Evolutionary conservation across 306 rosid species (phyloP).

Genomic region (Carpinus fangiana): DNA sequence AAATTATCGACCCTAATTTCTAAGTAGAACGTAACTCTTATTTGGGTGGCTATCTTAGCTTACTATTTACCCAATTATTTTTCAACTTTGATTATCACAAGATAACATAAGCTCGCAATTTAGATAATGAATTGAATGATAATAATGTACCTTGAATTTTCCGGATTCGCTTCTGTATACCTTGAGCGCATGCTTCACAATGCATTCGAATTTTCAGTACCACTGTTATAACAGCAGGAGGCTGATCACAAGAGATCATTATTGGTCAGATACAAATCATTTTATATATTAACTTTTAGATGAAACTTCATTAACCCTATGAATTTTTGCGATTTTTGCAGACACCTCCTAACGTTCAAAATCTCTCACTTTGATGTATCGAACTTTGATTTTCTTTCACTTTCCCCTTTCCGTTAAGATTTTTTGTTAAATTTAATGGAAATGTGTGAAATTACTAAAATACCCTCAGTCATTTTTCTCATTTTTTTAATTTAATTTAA

Average conservation of each 20-base stretch:
- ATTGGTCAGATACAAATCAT: neutral
- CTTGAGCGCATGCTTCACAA: conserved; percentile 94
- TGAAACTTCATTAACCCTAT: too few species aligned
- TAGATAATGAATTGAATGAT: neutral
- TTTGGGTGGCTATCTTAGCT: neutral
- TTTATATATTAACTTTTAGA: neutral
- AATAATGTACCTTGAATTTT: conserved; percentile 71
- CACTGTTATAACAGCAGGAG: conserved; percentile 64
- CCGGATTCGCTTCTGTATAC: conserved; percentile 63
- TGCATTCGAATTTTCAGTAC: conserved; percentile 75
- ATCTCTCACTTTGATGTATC: too few species aligned
- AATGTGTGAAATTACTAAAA: too few species aligned
- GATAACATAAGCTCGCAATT: neutral
- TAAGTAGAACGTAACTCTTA: neutral
- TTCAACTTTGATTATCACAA: neutral
- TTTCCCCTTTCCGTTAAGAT: too few species aligned
- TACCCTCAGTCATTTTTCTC: too few species aligned
- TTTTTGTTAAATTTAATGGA: too few species aligned
- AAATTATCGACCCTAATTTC: too few species aligned
- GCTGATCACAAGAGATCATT: conserved; percentile 36
- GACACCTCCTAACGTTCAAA: too few species aligned
- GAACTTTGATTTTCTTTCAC: too few species aligned
- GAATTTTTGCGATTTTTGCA: too few species aligned
- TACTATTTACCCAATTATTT: neutral
- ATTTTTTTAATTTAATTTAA: too few species aligned